Conservation (phyloP, 1,284 basidiomycete genomes). For the Rhizoctonia solani region DNA sequence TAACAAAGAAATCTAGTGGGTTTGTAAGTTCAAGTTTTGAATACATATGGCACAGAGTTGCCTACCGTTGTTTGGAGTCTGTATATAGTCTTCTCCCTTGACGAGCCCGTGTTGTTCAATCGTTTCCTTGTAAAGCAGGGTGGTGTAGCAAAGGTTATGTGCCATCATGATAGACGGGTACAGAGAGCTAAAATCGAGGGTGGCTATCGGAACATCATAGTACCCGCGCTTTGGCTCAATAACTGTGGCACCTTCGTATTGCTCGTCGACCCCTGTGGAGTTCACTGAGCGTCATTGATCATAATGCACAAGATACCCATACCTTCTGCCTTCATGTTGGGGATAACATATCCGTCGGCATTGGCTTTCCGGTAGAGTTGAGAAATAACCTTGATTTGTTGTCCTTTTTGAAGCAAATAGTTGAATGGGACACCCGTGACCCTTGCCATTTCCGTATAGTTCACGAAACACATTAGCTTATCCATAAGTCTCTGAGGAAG, state of each 20-base stretch:
- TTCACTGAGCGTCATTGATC: background rate
- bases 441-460: slow-evolving; percentile 94
- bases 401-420: slow-evolving; percentile 85
- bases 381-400: slow-evolving; percentile 95
- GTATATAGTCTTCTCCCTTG: slow-evolving; percentile 85
- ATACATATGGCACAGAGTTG: slow-evolving; percentile 38
- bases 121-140: slow-evolving; percentile 75
- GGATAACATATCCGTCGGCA: slow-evolving; percentile 84
- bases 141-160: slow-evolving; percentile 96
- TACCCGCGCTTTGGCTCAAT: slow-evolving; percentile 94
- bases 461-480: slow-evolving; percentile 97
- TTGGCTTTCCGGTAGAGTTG: slow-evolving; percentile 90
- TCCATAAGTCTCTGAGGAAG: slow-evolving; percentile 91
- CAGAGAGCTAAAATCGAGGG: slow-evolving; percentile 94
- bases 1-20: slow-evolving; percentile 79
- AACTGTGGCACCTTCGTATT: slow-evolving; percentile 96
- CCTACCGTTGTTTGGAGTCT: slow-evolving; percentile 91
- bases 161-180: slow-evolving; percentile 99
- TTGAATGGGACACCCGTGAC: slow-evolving; percentile 99
- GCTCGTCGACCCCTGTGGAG: slow-evolving; percentile 77
- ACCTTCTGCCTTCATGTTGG: slow-evolving; percentile 83
- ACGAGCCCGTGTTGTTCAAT: slow-evolving; percentile 77
- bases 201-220: slow-evolving; percentile 93
- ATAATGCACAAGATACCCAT: slow-evolving; percentile 25
- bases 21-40: slow-evolving; percentile 7